These are phyloP conservation scores for Pseudevernia furfuracea DNA, from an alignment of 495 filamentous ascomycete genomes.

Conservation along the genomic window DNA sequence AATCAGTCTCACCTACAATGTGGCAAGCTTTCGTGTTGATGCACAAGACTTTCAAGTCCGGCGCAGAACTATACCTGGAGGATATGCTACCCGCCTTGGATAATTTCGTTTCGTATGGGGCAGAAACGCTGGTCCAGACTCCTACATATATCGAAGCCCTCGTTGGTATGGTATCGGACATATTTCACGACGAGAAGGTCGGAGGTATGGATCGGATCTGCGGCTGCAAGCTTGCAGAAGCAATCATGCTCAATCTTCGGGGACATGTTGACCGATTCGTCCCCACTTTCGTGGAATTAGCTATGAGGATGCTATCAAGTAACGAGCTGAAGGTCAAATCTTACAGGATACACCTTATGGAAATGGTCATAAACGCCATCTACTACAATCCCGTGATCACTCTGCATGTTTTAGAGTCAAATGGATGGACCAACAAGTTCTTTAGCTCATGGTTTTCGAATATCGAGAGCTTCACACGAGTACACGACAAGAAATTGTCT, in stretches of 20 bases:
- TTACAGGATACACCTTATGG: constrained; percentile 92
- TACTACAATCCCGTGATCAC: constrained; percentile 88
- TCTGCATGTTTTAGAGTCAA: constrained; percentile 77
- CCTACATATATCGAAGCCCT: constrained; percentile 80
- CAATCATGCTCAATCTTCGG: constrained; percentile 90
- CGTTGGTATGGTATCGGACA: constrained; percentile 71
- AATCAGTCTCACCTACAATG: constrained; percentile 91
- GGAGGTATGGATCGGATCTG: constrained; percentile 94
- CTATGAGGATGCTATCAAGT: constrained; percentile 70
- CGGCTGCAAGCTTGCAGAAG: constrained; percentile 97
- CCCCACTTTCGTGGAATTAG: constrained; percentile 77
- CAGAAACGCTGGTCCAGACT: constrained; percentile 67
- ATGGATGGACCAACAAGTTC: constrained; percentile 98
- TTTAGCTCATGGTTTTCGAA: constrained; percentile 96
- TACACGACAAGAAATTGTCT: constrained; percentile 97
- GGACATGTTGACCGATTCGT: constrained; percentile 84
- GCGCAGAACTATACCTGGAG: constrained; percentile 85
- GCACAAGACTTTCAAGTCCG: constrained; percentile 92
- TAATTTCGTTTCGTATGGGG: constrained; percentile 91
- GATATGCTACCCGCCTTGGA: constrained; percentile 97
- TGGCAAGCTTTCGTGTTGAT: constrained; percentile 97
- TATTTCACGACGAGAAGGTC: constrained; percentile 78
- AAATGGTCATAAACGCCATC: constrained; percentile 97
- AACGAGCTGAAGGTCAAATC: constrained; percentile 75
- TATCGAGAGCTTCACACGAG: constrained; percentile 85